These are phyloP conservation scores for Gastrolobium bilobum DNA, from an alignment of 306 rosid genomes.

Conservation along the genomic window DNA sequence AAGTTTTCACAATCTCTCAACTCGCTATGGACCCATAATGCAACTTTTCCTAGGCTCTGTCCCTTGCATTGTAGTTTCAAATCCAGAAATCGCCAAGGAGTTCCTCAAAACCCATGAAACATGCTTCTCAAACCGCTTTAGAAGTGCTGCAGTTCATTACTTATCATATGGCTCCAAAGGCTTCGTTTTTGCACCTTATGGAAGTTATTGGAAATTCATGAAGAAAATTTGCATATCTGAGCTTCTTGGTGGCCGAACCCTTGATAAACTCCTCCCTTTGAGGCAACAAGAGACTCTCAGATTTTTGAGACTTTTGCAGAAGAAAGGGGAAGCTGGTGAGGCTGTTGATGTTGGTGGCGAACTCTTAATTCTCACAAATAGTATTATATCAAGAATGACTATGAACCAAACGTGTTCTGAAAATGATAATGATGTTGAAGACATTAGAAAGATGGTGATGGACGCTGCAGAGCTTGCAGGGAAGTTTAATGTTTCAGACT, in stretches of 20 bases:
- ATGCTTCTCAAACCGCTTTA: slow-evolving; percentile 49
- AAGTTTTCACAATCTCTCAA: slow-evolving; percentile 54
- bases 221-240: slow-evolving; percentile 69
- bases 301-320: slow-evolving; percentile 15
- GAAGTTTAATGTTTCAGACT: slow-evolving; percentile 55
- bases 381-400: slow-evolving; percentile 60
- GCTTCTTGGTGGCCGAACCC: slow-evolving; percentile 62
- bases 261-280: slow-evolving; percentile 56
- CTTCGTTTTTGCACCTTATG: slow-evolving; percentile 59
- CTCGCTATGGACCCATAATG: slow-evolving; percentile 64
- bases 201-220: slow-evolving; percentile 74
- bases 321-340: slow-evolving; percentile 35
- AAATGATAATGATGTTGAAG: slow-evolving; percentile 52
- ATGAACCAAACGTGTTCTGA: slow-evolving; percentile 54
- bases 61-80: slow-evolving; percentile 58
- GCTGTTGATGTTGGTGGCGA: slow-evolving; percentile 56
- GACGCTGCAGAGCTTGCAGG: slow-evolving; percentile 50
- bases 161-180: too few relatives aligned
- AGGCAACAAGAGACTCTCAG: slow-evolving; percentile 57
- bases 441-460: slow-evolving; percentile 49
- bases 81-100: slow-evolving; percentile 64
- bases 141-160: too few relatives aligned
- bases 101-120: slow-evolving; percentile 61
- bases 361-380: slow-evolving; percentile 54
- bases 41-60: slow-evolving; percentile 62